phyloP scores from a whole-genome alignment of 2,329 filamentous ascomycete genomes.

The Juglanconis sp. region DNA sequence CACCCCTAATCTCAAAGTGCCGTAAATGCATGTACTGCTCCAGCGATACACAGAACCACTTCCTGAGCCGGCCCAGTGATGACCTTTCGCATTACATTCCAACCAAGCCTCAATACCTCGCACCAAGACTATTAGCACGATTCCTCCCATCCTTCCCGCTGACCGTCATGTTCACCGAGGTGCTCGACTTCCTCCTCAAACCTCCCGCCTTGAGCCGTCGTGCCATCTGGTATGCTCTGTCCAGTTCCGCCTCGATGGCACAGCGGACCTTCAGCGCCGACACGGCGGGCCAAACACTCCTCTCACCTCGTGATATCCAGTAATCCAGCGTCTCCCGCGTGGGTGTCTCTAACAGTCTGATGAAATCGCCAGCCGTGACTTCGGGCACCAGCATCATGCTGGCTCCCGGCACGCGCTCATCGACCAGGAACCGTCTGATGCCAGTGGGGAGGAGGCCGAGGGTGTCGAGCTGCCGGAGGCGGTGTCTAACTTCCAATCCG shows the following conservation, averaged over 20 bases:
- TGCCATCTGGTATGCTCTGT: constrained; percentile 78
- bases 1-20: no score
- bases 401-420: constrained; percentile 76
- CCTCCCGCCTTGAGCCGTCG: constrained; percentile 58
- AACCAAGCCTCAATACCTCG: constrained; percentile 3
- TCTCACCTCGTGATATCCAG: constrained; percentile 82
- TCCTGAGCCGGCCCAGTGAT: no score
- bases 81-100: no score
- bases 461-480: constrained; percentile 76
- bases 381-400: constrained; percentile 81
- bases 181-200: constrained; percentile 43
- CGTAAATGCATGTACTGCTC: no score
- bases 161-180: constrained; percentile 22
- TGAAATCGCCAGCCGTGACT: constrained; percentile 69
- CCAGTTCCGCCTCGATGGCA: constrained; percentile 82
- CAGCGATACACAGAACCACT: no score
- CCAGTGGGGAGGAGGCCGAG: constrained; percentile 67
- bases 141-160: constrained; percentile 19
- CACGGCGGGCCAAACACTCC: constrained; percentile 87
- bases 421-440: constrained; percentile 73
- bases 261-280: constrained; percentile 78
- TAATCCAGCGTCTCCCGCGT: constrained; percentile 72
- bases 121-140: constrained; percentile 22
- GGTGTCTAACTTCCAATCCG: constrained; percentile 74
- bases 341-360: constrained; percentile 77